phyloP scores from a whole-genome alignment of 2,329 filamentous ascomycete genomes.

The Pestalotiopsis sp. region DNA sequence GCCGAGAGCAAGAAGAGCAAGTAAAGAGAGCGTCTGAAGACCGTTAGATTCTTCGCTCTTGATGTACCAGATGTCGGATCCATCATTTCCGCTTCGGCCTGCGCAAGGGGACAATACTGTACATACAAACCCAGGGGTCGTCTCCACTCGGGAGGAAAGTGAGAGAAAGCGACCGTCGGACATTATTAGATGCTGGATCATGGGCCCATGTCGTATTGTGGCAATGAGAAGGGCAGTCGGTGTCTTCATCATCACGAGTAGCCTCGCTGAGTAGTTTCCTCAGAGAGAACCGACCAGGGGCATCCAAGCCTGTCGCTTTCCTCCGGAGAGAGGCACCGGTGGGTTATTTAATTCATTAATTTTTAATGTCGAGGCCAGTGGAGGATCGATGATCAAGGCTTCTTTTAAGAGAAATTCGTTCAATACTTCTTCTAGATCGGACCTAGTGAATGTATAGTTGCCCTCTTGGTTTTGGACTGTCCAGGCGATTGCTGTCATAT shows the following conservation, averaged over 20 bases:
- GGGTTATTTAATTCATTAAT: neutral
- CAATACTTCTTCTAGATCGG: neutral
- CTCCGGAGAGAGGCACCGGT: neutral
- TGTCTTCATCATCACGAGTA: neutral
- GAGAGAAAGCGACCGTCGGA: too few relatives aligned
- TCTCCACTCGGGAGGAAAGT: too few relatives aligned
- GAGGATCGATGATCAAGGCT: neutral
- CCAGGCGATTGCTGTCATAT: too few relatives aligned
- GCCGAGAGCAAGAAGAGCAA: slow-evolving; percentile 47
- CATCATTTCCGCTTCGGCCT: neutral
- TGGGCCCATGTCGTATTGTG: neutral
- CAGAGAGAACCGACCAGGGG: too few relatives aligned
- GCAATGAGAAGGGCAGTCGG: neutral
- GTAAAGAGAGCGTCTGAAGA: slow-evolving; percentile 19
- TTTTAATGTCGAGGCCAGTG: neutral
- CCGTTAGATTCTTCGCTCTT: neutral
- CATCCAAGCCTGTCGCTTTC: neutral
- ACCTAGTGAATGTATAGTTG: neutral
- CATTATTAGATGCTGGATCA: neutral
- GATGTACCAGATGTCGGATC: neutral
- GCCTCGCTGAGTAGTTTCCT: neutral
- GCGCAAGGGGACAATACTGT: neutral
- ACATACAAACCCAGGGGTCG: neutral
- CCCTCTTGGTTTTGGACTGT: too few relatives aligned
- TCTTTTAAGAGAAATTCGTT: neutral